phyloP scores from a whole-genome alignment of 228 moss, liverwort and hornwort genomes.

The Sphagnum magellanicum region DNA sequence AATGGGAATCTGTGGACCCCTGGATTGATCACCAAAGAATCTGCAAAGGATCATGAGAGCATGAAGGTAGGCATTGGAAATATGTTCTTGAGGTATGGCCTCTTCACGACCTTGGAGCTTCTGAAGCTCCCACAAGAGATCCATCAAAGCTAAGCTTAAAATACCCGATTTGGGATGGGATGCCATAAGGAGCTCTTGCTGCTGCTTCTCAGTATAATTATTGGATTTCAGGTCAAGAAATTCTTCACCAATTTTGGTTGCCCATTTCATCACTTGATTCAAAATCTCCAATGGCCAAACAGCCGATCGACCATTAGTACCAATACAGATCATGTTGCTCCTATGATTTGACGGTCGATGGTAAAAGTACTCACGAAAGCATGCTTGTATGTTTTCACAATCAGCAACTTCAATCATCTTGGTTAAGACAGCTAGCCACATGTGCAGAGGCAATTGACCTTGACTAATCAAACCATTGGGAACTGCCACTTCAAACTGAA shows the following conservation, averaged over 20 bases:
- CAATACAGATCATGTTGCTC: too few relatives aligned
- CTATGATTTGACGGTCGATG: not conserved
- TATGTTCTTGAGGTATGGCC: not conserved
- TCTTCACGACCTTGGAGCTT: constrained; percentile 11
- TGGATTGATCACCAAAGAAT: constrained; percentile 16
- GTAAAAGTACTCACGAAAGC: constrained; percentile 23
- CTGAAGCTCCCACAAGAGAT: constrained; percentile 17
- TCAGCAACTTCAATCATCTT: constrained; percentile 31
- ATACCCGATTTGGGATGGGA: too few relatives aligned
- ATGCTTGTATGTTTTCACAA: constrained; percentile 24
- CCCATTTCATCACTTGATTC: too few relatives aligned
- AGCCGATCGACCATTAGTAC: too few relatives aligned
- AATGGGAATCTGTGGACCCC: constrained; percentile 8
- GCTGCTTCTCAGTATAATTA: constrained; percentile 16
- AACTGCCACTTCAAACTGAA: too few relatives aligned
- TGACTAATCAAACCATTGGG: too few relatives aligned
- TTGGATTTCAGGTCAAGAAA: not conserved
- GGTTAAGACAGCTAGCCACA: constrained; percentile 30
- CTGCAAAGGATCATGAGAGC: constrained; percentile 19
- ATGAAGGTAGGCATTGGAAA: constrained; percentile 19
- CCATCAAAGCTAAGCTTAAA: constrained; percentile 21
- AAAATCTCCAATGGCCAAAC: too few relatives aligned
- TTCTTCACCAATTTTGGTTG: too few relatives aligned
- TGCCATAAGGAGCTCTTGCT: not conserved
- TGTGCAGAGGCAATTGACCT: not conserved